phyloP scores from a whole-genome alignment of 2,329 filamentous ascomycete species.

The Neurospora sp. region DNA sequence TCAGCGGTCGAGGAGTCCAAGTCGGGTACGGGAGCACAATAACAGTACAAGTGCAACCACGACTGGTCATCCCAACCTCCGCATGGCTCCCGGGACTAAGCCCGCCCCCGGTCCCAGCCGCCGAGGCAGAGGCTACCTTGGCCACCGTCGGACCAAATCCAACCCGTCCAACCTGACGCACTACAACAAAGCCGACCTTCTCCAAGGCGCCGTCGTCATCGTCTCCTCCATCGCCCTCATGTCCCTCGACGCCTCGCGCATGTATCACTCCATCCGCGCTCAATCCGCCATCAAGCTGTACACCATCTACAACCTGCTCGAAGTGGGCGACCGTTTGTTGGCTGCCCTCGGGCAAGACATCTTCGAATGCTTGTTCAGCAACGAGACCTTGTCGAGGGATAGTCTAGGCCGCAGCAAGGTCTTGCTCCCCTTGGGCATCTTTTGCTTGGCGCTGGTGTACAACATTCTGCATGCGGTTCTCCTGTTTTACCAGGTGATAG shows the following conservation, averaged over 20 bases:
- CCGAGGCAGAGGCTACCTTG: constrained; percentile 26
- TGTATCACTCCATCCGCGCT: constrained; percentile 95
- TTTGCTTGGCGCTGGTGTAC: constrained; percentile 74
- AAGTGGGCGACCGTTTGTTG: constrained; percentile 82
- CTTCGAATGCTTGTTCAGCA: constrained; percentile 87
- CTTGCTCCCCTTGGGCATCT: constrained; percentile 81
- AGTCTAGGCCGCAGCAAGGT: constrained; percentile 85
- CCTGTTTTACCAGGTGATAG: constrained; percentile 95
- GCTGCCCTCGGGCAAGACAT: constrained; percentile 92
- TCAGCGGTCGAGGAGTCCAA: constrained; percentile 28
- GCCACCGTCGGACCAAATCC: constrained; percentile 70
- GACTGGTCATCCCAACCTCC: not conserved
- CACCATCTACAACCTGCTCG: constrained; percentile 96
- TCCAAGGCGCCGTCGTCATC: constrained; percentile 83
- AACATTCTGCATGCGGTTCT: constrained; percentile 80
- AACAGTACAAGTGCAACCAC: not conserved
- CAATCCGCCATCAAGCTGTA: constrained; percentile 97
- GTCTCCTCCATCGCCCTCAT: constrained; percentile 77
- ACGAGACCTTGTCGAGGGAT: constrained; percentile 82
- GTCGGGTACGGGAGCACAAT: constrained; percentile 14
- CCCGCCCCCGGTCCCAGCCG: constrained; percentile 13
- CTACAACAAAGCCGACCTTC: constrained; percentile 88
- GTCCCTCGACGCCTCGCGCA: constrained; percentile 86
- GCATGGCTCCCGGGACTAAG: not conserved
- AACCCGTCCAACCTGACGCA: constrained; percentile 75